phyloP scores from a whole-genome alignment of 192 early-diverging fungal species.

The Rhizophagus prolifer region DNA sequence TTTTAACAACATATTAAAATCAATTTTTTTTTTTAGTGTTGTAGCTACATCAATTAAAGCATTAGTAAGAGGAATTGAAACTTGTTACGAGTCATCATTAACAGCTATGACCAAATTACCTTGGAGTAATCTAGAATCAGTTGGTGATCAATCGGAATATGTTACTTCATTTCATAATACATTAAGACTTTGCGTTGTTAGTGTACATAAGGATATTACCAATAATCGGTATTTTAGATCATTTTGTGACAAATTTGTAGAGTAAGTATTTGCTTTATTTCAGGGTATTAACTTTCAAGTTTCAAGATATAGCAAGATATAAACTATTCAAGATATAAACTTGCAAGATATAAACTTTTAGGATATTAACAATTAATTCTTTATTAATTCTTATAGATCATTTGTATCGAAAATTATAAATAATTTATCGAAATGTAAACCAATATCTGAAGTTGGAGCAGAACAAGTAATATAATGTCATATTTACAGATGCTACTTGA shows the following conservation, averaged over 20 bases:
- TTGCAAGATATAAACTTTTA: too few relatives aligned
- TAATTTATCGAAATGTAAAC: constrained; percentile 73
- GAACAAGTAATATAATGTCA: constrained; percentile 88
- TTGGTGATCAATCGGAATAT: constrained; percentile 94
- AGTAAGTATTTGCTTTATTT: too few relatives aligned
- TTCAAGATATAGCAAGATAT: too few relatives aligned
- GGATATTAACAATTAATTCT: background rate
- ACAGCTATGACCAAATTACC: constrained; percentile 69
- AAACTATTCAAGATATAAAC: too few relatives aligned
- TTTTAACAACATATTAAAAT: too few relatives aligned
- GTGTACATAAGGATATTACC: constrained; percentile 63
- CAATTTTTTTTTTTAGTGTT: constrained; percentile 40
- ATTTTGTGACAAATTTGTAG: constrained; percentile 91
- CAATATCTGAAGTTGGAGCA: constrained; percentile 91
- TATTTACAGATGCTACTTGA: constrained; percentile 85
- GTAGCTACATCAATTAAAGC: constrained; percentile 64
- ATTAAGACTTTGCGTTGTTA: constrained; percentile 54
- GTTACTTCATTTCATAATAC: constrained; percentile 65
- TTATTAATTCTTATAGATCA: constrained; percentile 44
- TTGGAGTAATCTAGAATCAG: constrained; percentile 81
- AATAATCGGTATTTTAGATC: constrained; percentile 77
- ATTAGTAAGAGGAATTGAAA: constrained; percentile 69
- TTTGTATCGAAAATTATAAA: constrained; percentile 68
- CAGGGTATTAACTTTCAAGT: too few relatives aligned
- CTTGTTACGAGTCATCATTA: constrained; percentile 66